phyloP scores from a whole-genome alignment of 2,329 filamentous ascomycete genomes.

The Pseudocercospora eumusae region DNA sequence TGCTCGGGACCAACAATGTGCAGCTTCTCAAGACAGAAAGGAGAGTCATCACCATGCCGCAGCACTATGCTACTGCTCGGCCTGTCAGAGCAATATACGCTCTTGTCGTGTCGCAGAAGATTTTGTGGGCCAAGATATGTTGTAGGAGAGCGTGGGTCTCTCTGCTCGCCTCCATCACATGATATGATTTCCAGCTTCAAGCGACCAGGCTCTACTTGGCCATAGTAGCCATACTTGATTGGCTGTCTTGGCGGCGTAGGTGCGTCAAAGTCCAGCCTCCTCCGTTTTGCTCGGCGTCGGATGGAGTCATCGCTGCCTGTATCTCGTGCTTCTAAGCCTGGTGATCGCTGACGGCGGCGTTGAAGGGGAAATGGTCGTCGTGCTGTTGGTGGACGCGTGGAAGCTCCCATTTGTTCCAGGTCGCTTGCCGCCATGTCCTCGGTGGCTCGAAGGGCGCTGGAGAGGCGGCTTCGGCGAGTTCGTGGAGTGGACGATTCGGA shows the following conservation, averaged over 20 bases:
- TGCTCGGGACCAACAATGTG: conserved; percentile 81
- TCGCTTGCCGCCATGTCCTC: conserved; percentile 37
- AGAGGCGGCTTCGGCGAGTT: conserved; percentile 39
- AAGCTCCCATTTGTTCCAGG: conserved; percentile 26
- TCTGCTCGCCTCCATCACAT: conserved; percentile 77
- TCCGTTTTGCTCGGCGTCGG: conserved; percentile 37
- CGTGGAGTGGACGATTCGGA: conserved; percentile 32
- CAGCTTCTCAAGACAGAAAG: conserved; percentile 81
- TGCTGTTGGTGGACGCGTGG: conserved; percentile 10
- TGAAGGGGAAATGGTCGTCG: conserved; percentile 22
- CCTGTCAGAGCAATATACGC: conserved; percentile 88
- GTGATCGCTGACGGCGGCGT: conserved; percentile 26
- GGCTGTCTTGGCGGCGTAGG: conserved; percentile 30
- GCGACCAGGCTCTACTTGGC: conserved; percentile 79
- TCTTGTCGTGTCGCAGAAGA: conserved; percentile 76
- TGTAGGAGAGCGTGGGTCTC: conserved; percentile 47
- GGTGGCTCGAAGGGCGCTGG: conserved; percentile 40
- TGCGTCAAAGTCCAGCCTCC: conserved; percentile 44
- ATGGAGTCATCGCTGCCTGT: conserved; percentile 22
- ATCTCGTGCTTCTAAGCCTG: conserved; percentile 26
- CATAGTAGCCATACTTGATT: conserved; percentile 81
- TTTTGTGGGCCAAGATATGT: conserved; percentile 73
- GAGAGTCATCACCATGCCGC: conserved; percentile 74
- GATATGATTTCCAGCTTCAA: conserved; percentile 85
- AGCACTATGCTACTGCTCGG: conserved; percentile 84